Conservation (phyloP, 345 rosid species). For the Moricandia arvensis region DNA sequence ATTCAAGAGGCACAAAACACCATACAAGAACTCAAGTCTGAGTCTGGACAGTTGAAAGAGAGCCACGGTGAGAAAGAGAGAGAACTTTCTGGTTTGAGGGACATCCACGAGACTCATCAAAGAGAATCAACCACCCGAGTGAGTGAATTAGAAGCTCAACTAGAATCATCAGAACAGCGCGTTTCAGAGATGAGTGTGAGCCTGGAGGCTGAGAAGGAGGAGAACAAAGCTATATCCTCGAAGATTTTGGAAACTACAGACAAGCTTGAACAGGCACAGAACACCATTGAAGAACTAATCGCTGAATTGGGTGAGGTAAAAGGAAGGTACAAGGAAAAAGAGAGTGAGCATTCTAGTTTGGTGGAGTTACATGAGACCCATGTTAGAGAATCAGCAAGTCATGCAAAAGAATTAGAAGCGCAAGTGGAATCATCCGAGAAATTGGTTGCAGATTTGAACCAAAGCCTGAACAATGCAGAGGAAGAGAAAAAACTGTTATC, state of each 20-base stretch:
- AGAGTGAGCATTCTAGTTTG: slow-evolving; percentile 50
- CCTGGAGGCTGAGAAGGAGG: slow-evolving; percentile 46
- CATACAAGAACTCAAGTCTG: slow-evolving; percentile 42
- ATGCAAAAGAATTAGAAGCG: slow-evolving; percentile 23
- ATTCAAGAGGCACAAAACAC: slow-evolving; percentile 48
- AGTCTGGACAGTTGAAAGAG: slow-evolving; percentile 50
- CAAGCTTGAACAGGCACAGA: slow-evolving; percentile 51
- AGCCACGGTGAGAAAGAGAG: slow-evolving; percentile 52
- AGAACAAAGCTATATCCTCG: slow-evolving; percentile 49
- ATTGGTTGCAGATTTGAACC: slow-evolving; percentile 49
- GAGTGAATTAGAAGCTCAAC: slow-evolving; percentile 31
- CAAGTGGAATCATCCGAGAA: slow-evolving; percentile 56
- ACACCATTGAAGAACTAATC: slow-evolving; percentile 37
- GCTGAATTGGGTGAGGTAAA: slow-evolving; percentile 45
- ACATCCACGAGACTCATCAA: slow-evolving; percentile 52
- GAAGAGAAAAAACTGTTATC: slow-evolving; percentile 61
- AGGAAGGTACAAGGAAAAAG: slow-evolving; percentile 62
- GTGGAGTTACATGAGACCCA: slow-evolving; percentile 48
- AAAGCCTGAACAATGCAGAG: slow-evolving; percentile 39
- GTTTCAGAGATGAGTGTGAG: slow-evolving; percentile 44
- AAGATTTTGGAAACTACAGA: slow-evolving; percentile 45
- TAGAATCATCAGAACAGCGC: slow-evolving; percentile 51
- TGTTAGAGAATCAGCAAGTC: slow-evolving; percentile 46
- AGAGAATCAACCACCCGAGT: slow-evolving; percentile 43
- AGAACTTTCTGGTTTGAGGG: slow-evolving; percentile 48